Evolutionary conservation across 768 basidiomycete species (phyloP).

Genomic region (Amanita thiersii): DNA sequence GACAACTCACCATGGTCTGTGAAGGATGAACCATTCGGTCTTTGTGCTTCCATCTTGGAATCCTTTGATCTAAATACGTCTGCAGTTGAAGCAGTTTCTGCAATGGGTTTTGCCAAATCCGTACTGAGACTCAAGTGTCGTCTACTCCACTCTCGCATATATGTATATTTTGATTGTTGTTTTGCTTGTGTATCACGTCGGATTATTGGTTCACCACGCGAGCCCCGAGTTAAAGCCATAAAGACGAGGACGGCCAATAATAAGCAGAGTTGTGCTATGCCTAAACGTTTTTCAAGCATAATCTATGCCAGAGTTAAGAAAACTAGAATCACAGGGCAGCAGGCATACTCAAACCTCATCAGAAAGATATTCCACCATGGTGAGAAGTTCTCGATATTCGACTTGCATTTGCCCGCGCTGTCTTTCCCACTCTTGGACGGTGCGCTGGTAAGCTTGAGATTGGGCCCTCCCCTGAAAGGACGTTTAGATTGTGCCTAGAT

Average conservation of each 20-base stretch:
- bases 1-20: conserved; percentile 8
- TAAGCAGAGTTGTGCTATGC: conserved; percentile 81
- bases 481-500: neutral
- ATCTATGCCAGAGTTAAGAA: no score
- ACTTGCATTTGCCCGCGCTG: conserved; percentile 58
- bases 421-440: conserved; percentile 59
- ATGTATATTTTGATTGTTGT: conserved; percentile 11
- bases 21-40: conserved; percentile 21
- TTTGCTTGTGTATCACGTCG: conserved; percentile 7
- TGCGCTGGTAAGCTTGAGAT: conserved; percentile 54
- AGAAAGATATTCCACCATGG: conserved; percentile 64
- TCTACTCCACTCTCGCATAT: conserved; percentile 47
- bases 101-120: conserved; percentile 39
- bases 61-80: conserved; percentile 6
- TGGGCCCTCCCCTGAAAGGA: conserved; percentile 57
- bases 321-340: conserved; percentile 1
- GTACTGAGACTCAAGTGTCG: conserved; percentile 50
- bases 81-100: conserved; percentile 17
- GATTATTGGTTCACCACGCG: conserved; percentile 22
- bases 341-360: conserved; percentile 55
- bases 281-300: conserved; percentile 79
- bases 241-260: conserved; percentile 80
- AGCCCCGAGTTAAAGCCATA: conserved; percentile 80
- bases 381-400: conserved; percentile 63
- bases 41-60: conserved; percentile 9